Evolutionary conservation across 1,284 basidiomycete genomes (phyloP), one percentile per base, ranked within the genome.

Genomic region (Cutaneotrichosporon dermatis): DNA sequence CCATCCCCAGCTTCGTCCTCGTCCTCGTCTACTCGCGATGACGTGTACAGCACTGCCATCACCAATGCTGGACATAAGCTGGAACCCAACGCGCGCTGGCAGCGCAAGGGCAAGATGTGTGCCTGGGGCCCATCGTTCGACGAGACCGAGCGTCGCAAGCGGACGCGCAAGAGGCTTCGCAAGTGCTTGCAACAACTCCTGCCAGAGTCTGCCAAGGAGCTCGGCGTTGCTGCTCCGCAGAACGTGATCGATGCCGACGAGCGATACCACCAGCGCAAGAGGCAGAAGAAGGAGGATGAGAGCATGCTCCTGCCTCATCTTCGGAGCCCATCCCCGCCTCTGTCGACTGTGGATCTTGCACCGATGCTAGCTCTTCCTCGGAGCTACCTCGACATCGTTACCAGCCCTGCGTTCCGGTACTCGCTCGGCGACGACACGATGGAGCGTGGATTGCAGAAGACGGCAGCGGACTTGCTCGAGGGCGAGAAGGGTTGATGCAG

Each of bases 381-480:
- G n/a, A 69, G 66, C 11, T 79, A 77, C 60, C 66, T 75, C 57
- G 77, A 79, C 53, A 70, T 79, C 48, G 71, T 77, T 40, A 66
- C 68, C 11, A 76, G 69, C 36, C 73, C 76, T 0, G 72, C 77
- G 2, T 73, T 78, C 65, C 59, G 73, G 33, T 72, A 79, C 60
- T 74, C 78, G 0, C 66, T 79, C n/a, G 77, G 75, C 6, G 69
- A 75, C 44, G 77, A 76, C 49, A 68, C 67, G 55, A 72, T 76
- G 64, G 78, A 79, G 63, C 69, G 66, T 25, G 77, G 76, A 1
- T 53, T 79, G 43, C 73, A 75, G 59, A 58, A 73, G 33, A 79
- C 78, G 7, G 74, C 76, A 0, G 72, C 71, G 36, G 77, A 79
- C 53, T 60, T 79, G 34, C 62, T 79, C 37, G 76, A 79, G 44